Evolutionary conservation across 768 basidiomycete species (phyloP).

Genomic region (Mycena polygramma): DNA sequence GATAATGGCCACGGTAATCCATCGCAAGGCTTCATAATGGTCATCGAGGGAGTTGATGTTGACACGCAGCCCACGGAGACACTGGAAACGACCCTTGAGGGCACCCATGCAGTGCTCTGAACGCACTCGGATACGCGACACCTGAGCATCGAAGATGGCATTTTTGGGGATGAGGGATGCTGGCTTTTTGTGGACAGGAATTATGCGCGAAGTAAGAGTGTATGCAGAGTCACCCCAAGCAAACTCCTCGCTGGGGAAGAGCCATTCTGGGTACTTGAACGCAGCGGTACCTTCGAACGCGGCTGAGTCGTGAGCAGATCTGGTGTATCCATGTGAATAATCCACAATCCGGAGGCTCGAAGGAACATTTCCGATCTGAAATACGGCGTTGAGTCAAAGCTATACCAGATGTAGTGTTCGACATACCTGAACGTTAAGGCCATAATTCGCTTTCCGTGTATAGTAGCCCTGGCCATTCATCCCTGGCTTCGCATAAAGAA

Average conservation of each 20-base stretch:
- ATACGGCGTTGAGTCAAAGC: no score
- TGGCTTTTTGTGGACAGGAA: slow-evolving; percentile 49
- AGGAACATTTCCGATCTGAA: slow-evolving; percentile 51
- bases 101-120: slow-evolving; percentile 56
- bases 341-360: slow-evolving; percentile 48
- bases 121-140: slow-evolving; percentile 46
- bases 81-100: slow-evolving; percentile 51
- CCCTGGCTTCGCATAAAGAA: slow-evolving; percentile 44
- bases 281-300: slow-evolving; percentile 49
- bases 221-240: slow-evolving; percentile 43
- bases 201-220: slow-evolving; percentile 43
- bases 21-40: slow-evolving; percentile 44
- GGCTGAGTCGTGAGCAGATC: slow-evolving; percentile 50
- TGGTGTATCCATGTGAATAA: slow-evolving; percentile 49
- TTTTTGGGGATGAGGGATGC: slow-evolving; percentile 44
- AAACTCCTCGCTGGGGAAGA: slow-evolving; percentile 47
- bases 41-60: slow-evolving; percentile 44
- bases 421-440: slow-evolving; percentile 50
- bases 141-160: slow-evolving; percentile 43
- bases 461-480: slow-evolving; percentile 51
- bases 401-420: neutral
- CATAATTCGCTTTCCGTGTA: slow-evolving; percentile 52
- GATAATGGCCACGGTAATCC: slow-evolving; percentile 51
- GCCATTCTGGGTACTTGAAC: slow-evolving; percentile 39
- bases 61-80: slow-evolving; percentile 46